phyloP scores from a whole-genome alignment of 306 rosid species.

The Dalbergia cultrata region DNA sequence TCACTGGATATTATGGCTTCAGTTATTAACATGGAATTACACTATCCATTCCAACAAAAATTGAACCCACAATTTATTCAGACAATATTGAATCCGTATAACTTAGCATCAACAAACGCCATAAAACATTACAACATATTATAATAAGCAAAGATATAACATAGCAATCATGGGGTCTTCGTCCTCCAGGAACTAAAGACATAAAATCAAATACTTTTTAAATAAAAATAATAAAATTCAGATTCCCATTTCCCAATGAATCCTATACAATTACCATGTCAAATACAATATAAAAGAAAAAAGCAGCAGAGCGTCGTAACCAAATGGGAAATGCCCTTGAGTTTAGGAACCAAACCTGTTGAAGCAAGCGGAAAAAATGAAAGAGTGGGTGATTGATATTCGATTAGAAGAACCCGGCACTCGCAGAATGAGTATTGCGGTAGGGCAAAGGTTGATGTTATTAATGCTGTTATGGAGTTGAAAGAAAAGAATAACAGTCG shows the following conservation, averaged over 20 bases:
- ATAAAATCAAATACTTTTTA: not conserved
- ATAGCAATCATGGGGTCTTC: not conserved
- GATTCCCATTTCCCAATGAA: conserved; percentile 20
- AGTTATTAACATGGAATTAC: not conserved
- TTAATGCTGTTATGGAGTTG: not conserved
- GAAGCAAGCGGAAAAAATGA: conserved; percentile 25
- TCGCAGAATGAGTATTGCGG: not conserved
- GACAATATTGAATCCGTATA: not conserved
- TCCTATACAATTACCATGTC: not conserved
- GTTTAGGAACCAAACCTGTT: conserved; percentile 50
- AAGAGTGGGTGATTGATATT: conserved; percentile 1
- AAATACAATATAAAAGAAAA: not conserved
- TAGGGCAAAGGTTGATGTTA: conserved; percentile 22
- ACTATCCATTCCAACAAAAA: not conserved
- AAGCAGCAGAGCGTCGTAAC: not conserved
- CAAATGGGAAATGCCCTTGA: not conserved
- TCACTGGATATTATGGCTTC: conserved; percentile 7
- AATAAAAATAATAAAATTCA: not conserved
- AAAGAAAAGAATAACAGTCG: conserved; percentile 61
- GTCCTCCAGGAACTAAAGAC: not conserved
- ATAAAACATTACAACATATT: not conserved
- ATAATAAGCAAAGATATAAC: conserved; percentile 7
- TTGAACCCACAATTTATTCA: not conserved
- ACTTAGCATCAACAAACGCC: not conserved
- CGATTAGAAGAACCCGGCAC: not conserved